Evolutionary conservation across 2,329 filamentous ascomycete genomes (phyloP).

Genomic region (Aspergillus spinulosporus): DNA sequence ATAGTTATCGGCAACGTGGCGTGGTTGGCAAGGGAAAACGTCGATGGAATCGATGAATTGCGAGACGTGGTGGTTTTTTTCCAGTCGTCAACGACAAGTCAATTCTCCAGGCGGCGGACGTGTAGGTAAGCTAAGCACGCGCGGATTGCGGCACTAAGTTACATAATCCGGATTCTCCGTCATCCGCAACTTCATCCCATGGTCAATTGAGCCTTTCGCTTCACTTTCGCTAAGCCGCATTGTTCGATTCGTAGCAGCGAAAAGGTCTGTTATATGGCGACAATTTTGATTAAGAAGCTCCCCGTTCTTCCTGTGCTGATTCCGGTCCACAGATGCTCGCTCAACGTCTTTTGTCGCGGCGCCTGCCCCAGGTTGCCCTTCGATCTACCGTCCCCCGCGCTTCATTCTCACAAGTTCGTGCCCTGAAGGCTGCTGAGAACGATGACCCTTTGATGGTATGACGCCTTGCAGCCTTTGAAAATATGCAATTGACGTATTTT

Average conservation of each 20-base stretch:
- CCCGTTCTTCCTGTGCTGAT: constrained; percentile 26
- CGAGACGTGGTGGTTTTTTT: constrained; percentile 47
- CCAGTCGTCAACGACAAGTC: constrained; percentile 31
- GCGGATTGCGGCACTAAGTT: not conserved
- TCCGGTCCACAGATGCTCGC: constrained; percentile 44
- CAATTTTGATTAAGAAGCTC: not conserved
- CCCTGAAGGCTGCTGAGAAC: constrained; percentile 40
- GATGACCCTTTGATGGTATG: constrained; percentile 49
- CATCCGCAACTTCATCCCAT: constrained; percentile 25
- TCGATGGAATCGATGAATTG: constrained; percentile 32
- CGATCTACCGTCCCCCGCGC: constrained; percentile 43
- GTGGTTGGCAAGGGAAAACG: constrained; percentile 41
- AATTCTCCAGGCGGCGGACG: constrained; percentile 19
- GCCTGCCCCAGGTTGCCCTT: constrained; percentile 42
- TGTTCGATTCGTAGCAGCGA: constrained; percentile 21
- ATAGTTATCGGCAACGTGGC: constrained; percentile 46
- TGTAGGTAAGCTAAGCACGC: constrained; percentile 31
- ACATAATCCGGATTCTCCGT: constrained; percentile 30
- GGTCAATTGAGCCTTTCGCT: constrained; percentile 24
- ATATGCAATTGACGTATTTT: constrained; percentile 20
- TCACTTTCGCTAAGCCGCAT: constrained; percentile 22
- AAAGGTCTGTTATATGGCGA: constrained; percentile 27
- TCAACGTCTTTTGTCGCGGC: constrained; percentile 45
- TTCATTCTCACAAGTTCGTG: constrained; percentile 43
- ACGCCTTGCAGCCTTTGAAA: not conserved